phyloP scores from a whole-genome alignment of 116 monocot species.

The Iris pallida region DNA sequence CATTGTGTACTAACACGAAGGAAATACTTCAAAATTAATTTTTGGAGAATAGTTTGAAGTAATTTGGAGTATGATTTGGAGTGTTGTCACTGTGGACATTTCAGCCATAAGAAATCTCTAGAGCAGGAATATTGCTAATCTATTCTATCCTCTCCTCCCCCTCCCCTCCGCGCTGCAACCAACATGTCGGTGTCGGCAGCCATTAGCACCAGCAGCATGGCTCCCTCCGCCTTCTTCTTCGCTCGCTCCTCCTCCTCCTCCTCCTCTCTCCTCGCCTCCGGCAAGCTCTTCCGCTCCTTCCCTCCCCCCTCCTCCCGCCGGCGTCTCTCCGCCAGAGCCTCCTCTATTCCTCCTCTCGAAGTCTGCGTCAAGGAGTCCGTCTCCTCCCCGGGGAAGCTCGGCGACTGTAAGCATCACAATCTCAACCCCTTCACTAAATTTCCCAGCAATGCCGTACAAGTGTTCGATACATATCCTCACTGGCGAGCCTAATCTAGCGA shows the following conservation, averaged over 20 bases:
- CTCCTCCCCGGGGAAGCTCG: conserved; percentile 15
- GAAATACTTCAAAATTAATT: too few relatives aligned
- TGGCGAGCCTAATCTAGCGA: too few relatives aligned
- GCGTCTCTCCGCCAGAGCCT: neutral
- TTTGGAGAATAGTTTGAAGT: too few relatives aligned
- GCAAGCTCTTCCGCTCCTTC: neutral
- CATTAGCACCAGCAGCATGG: neutral
- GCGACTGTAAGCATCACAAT: conserved; percentile 13
- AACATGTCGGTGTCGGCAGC: too few relatives aligned
- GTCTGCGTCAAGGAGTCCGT: conserved; percentile 18
- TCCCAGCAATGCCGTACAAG: neutral
- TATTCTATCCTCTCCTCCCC: too few relatives aligned
- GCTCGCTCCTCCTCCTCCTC: conserved; percentile 1
- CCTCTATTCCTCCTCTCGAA: neutral
- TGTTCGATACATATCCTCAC: too few relatives aligned
- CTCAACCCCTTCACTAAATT: neutral
- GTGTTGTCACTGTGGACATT: too few relatives aligned
- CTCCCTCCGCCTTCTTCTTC: conserved; percentile 5
- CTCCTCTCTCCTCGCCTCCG: neutral
- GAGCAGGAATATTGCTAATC: too few relatives aligned
- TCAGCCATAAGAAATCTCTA: too few relatives aligned
- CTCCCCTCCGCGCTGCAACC: too few relatives aligned
- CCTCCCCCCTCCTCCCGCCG: neutral
- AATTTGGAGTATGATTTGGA: too few relatives aligned
- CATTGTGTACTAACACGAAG: too few relatives aligned